phyloP scores from a whole-genome alignment of 2,329 filamentous ascomycete species.

The Trichophyton rubrum region DNA sequence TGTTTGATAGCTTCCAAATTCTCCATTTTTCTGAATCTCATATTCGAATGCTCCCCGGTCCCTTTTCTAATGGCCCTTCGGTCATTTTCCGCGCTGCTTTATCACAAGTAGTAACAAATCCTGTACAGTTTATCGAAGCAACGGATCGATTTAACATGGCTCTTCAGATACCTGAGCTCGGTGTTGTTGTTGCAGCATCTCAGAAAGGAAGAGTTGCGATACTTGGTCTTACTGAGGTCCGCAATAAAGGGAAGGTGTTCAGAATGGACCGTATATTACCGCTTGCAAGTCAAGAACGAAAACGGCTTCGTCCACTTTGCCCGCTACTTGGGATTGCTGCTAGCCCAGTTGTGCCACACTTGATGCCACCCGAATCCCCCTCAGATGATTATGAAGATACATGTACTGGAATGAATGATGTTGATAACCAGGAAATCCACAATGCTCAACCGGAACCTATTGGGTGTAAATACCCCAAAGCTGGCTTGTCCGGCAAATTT shows the following conservation, averaged over 20 bases:
- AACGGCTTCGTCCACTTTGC: constrained; percentile 30
- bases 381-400: constrained; percentile 4
- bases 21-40: constrained; percentile 32
- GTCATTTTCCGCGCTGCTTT: constrained; percentile 23
- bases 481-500: background rate
- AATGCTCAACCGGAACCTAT: background rate
- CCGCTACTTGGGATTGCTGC: constrained; percentile 45
- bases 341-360: constrained; percentile 43
- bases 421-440: background rate
- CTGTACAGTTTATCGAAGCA: constrained; percentile 16
- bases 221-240: constrained; percentile 37
- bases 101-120: constrained; percentile 19
- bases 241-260: constrained; percentile 33
- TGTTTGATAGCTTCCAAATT: constrained; percentile 24
- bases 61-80: constrained; percentile 21
- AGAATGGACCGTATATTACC: constrained; percentile 48
- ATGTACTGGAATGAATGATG: constrained; percentile 6
- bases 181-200: constrained; percentile 45
- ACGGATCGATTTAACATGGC: constrained; percentile 46
- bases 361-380: constrained; percentile 22
- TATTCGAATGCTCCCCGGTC: constrained; percentile 27
- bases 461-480: background rate
- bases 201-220: constrained; percentile 46
- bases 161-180: constrained; percentile 46
- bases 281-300: constrained; percentile 37